These are phyloP conservation scores for Erodium trifolium DNA, from an alignment of 441 rosid genomes.

Conservation along the genomic window DNA sequence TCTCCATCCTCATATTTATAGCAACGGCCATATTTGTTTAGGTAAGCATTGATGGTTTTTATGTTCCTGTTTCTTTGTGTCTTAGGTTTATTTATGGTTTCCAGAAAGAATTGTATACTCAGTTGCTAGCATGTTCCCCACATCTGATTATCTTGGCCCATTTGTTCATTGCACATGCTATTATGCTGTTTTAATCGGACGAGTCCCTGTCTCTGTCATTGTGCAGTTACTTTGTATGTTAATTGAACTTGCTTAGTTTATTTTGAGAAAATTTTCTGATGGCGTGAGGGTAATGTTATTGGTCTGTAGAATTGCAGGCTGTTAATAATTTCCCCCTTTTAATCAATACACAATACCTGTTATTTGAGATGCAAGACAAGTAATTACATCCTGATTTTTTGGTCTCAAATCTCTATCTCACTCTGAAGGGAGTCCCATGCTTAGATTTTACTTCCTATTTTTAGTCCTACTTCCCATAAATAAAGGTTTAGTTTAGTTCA, in stretches of 20 bases:
- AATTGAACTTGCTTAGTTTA: not conserved
- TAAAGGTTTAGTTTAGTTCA: not conserved
- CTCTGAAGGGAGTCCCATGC: not conserved
- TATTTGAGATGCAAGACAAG: not conserved
- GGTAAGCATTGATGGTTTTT: slow-evolving; percentile 39
- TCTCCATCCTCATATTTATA: slow-evolving; percentile 85
- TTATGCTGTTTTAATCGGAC: not conserved
- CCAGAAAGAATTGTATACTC: not conserved
- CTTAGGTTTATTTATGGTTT: not conserved
- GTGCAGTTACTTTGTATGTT: not conserved
- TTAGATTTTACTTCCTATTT: not conserved
- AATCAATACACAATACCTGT: not conserved
- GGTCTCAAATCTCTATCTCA: not conserved
- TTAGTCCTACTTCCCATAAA: not conserved
- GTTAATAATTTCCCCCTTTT: not conserved
- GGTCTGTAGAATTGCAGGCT: not conserved
- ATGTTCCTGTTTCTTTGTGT: slow-evolving; percentile 1
- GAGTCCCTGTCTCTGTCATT: not conserved
- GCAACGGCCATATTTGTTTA: slow-evolving; percentile 97
- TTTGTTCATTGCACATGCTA: slow-evolving; percentile 1
- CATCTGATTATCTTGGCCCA: not conserved
- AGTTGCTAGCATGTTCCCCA: not conserved
- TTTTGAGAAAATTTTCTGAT: not conserved
- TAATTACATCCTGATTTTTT: not conserved
- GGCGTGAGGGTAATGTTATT: not conserved